phyloP scores from a whole-genome alignment of 1,284 basidiomycete species.

The Coriolopsis trogii region DNA sequence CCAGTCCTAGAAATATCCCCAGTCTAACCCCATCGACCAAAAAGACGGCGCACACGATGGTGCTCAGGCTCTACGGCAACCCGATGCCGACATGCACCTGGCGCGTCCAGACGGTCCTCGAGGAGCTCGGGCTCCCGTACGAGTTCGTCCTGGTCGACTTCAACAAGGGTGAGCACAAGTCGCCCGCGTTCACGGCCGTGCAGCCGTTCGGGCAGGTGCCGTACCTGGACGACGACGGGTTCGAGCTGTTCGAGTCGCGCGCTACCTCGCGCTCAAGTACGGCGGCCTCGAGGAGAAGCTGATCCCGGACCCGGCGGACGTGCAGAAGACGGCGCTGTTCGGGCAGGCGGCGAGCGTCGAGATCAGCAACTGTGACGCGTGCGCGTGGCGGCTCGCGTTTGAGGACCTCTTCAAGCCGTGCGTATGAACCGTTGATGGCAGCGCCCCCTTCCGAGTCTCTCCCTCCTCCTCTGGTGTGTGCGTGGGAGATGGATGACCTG shows the following conservation, averaged over 20 bases:
- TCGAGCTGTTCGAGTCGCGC: slow-evolving; percentile 52
- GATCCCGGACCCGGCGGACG: slow-evolving; percentile 35
- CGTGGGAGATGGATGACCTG: too few relatives aligned
- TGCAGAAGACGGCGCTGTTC: slow-evolving; percentile 46
- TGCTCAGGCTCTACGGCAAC: slow-evolving; percentile 52
- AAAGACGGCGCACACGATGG: slow-evolving; percentile 50
- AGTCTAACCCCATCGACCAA: neutral
- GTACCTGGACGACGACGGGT: slow-evolving; percentile 55
- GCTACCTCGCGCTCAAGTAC: slow-evolving; percentile 53
- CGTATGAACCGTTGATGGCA: neutral
- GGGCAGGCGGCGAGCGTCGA: slow-evolving; percentile 63
- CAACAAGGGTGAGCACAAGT: slow-evolving; percentile 49
- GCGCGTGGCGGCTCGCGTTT: slow-evolving; percentile 39
- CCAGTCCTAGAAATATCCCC: too few relatives aligned
- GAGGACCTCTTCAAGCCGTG: slow-evolving; percentile 55
- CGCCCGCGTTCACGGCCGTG: slow-evolving; percentile 41
- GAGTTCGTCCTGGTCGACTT: slow-evolving; percentile 49
- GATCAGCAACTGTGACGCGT: slow-evolving; percentile 51
- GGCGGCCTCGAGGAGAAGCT: slow-evolving; percentile 40
- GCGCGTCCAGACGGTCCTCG: slow-evolving; percentile 47
- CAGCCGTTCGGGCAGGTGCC: slow-evolving; percentile 74
- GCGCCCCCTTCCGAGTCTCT: too few relatives aligned
- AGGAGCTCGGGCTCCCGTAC: slow-evolving; percentile 56
- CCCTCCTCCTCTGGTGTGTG: too few relatives aligned
- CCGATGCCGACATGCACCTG: slow-evolving; percentile 47